Conservation (phyloP, 2,329 filamentous ascomycete genomes). For the Colletotrichum sp. region DNA sequence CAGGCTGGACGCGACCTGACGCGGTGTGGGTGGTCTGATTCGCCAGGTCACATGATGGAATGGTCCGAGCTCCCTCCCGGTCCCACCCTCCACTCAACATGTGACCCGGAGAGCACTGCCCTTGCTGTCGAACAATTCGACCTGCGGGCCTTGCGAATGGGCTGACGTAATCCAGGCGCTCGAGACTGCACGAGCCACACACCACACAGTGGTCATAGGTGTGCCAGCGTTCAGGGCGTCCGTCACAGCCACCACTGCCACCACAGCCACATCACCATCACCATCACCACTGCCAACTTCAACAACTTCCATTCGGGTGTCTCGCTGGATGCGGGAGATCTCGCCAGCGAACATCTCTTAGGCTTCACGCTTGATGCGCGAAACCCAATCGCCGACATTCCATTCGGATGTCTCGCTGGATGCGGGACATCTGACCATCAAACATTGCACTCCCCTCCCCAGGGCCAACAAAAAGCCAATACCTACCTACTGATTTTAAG, state of each 20-base stretch:
- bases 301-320: neutral
- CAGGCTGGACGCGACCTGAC: neutral
- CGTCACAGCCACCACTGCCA: neutral
- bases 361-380: neutral
- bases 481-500: neutral
- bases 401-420: neutral
- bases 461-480: neutral
- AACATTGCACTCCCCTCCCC: neutral
- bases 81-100: neutral
- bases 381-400: neutral
- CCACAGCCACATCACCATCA: neutral
- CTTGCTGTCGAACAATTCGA: too few species aligned
- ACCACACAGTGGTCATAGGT: too few species aligned
- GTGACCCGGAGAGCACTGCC: too few species aligned
- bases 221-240: too few species aligned
- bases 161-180: neutral
- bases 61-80: neutral
- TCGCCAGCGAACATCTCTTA: neutral
- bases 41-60: neutral
- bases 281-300: neutral
- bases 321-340: neutral
- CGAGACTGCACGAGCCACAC: too few species aligned
- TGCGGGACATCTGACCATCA: neutral
- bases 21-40: neutral
- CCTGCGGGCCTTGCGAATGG: rapidly evolving